A percentile compares a stretch with the other conserved stretches of the same genome.
Evolutionary conservation across 2,329 filamentous ascomycete genomes (phyloP).

Genomic region (Thelonectria discophora): DNA sequence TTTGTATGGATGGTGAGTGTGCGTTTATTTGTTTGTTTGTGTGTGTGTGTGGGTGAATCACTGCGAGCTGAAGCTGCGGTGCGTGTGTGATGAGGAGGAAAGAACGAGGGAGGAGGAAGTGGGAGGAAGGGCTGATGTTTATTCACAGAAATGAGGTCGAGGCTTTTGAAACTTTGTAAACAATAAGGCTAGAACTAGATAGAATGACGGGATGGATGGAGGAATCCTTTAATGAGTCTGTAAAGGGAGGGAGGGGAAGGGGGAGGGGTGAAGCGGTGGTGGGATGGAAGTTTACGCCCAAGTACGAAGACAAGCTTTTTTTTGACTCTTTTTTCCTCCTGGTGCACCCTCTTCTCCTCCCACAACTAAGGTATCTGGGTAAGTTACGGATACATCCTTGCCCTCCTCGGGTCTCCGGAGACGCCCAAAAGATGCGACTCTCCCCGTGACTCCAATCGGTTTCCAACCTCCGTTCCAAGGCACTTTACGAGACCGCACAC

Average conservation of each 20-base stretch:
- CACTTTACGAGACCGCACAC: slow-evolving; percentile 6
- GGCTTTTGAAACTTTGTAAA: no score
- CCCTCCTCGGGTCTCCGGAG: background rate
- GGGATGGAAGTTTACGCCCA: background rate
- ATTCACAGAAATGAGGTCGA: background rate
- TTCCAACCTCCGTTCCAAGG: background rate
- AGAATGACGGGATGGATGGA: no score
- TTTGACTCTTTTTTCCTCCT: background rate
- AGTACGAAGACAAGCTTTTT: background rate
- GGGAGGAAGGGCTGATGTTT: background rate
- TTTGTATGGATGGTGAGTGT: no score
- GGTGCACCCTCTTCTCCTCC: no score
- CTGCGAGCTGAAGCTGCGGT: background rate
- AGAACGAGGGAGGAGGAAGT: background rate
- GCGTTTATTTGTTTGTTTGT: no score
- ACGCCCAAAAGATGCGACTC: background rate
- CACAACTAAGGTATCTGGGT: no score
- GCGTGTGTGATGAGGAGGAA: background rate
- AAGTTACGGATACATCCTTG: no score
- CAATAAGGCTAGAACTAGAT: no score
- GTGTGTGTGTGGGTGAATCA: background rate
- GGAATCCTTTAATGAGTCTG: no score
- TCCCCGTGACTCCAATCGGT: background rate
- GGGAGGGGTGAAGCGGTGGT: no score
- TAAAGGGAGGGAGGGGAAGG: no score